Base-by-base conservation (phyloP, 495 filamentous ascomycete genomes). In the Penicillium dipodomyicola region DNA sequence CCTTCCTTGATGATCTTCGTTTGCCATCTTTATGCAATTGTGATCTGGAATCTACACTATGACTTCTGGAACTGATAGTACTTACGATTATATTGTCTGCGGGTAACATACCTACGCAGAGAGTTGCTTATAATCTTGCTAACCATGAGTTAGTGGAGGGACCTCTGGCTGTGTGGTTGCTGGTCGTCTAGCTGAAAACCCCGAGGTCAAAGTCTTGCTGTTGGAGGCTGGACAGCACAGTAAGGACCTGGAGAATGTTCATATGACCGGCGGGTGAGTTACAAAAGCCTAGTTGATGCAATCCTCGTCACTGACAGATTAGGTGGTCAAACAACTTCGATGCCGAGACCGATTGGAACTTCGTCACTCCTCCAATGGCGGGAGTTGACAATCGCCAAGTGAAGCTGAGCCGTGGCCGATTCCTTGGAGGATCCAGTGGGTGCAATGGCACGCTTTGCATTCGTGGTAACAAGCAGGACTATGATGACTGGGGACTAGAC, bases 361-460 rank as follows among this genome's bases (percentile, higher is more conserved):
- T 83, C 23, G 64, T 81, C 60, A 84, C 80, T 3, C 78, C 80
- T 22, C 79, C 82, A 0, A 82, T 78, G 58, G 58, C 73, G 5
- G 81, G 80, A 4, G 77, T 83, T 25, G 71, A 81, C 42, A 72
- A 80, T 39, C 77, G 82, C 37, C 76, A 78, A 49, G 78, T 82
- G 55, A 83, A 85, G 59, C 72, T 81, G 50, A 85, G 80, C 43
- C 77, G 83, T 47, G 85, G 84, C 32, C 80, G 77, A 52, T 79
- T 81, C 53, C 75, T 88, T 15, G 82, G 85, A 23, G 84, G 84
- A 5, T 80, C 73, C 45, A 82, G 76, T 56, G 82, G 79, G 15
- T 78, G 80, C 55, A 88, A 87, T 69, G 83, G 82, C 50, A 86
- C 80, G 35, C 75, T 83, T n/a, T 84, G 81, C 64, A 76, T 86